Evolutionary conservation across 306 rosid species (phyloP).

Genomic region (Pachyrhizus erosus): DNA sequence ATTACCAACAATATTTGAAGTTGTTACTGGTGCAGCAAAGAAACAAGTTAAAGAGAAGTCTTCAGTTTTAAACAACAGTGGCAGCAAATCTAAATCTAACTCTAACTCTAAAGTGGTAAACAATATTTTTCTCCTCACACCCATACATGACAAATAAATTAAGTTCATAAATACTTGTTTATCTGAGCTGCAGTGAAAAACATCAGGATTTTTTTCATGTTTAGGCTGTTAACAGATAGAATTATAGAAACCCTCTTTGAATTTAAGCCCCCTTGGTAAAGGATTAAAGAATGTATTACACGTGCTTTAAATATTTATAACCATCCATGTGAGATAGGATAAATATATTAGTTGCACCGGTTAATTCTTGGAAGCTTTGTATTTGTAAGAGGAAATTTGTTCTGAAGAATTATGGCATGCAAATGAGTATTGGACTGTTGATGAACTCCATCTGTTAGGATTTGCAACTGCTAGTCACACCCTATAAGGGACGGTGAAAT

Average conservation of each 20-base stretch:
- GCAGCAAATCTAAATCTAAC: constrained; percentile 78
- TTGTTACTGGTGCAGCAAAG: constrained; percentile 72
- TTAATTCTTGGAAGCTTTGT: too few species aligned
- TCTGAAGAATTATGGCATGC: too few species aligned
- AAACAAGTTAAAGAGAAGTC: constrained; percentile 83
- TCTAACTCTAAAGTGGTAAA: constrained; percentile 68
- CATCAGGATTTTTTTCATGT: constrained; percentile 21
- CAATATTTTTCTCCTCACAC: constrained; percentile 21
- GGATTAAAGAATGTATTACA: constrained; percentile 20
- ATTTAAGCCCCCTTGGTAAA: constrained; percentile 2
- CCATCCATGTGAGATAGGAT: not conserved
- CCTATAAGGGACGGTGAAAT: not conserved
- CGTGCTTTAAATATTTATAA: not conserved
- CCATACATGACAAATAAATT: not conserved
- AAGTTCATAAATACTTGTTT: constrained; percentile 5
- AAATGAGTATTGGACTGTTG: too few species aligned
- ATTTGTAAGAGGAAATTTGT: too few species aligned
- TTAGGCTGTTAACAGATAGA: constrained; percentile 24
- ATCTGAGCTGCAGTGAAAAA: constrained; percentile 1
- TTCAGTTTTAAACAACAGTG: constrained; percentile 65
- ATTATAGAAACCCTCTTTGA: constrained; percentile 7
- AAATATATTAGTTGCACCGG: too few species aligned
- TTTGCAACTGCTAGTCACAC: too few species aligned
- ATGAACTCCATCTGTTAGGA: too few species aligned
- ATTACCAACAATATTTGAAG: constrained; percentile 82